Conservation (phyloP, 1,284 basidiomycete species). For the Porphyrellus sp. region DNA sequence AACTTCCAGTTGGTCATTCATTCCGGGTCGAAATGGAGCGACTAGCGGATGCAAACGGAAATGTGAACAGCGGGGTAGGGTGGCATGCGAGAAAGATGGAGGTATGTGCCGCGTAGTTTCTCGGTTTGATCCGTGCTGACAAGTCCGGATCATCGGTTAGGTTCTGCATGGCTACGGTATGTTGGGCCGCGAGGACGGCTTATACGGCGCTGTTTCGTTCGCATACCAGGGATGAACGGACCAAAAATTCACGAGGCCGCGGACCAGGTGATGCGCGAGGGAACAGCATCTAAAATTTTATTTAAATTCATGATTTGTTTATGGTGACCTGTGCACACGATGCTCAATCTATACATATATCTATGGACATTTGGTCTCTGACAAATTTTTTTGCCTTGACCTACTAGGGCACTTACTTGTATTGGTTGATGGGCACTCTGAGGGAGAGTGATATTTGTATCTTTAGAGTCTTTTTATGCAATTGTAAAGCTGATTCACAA, state of each 20-base stretch:
- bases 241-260: not conserved
- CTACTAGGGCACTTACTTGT: not conserved
- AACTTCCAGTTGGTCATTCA: slow-evolving; percentile 61
- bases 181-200: slow-evolving; percentile 86
- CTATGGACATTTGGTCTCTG: not conserved
- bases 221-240: slow-evolving; percentile 76
- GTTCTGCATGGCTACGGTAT: slow-evolving; percentile 85
- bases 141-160: slow-evolving; percentile 35
- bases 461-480: not conserved
- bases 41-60: slow-evolving; percentile 81
- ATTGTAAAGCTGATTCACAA: too few species aligned
- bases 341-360: not conserved
- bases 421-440: not conserved
- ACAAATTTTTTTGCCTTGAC: not conserved
- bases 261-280: not conserved
- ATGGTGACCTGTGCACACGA: not conserved
- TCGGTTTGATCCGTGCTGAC: slow-evolving; percentile 7
- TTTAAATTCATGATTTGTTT: not conserved
- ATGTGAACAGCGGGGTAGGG: slow-evolving; percentile 85
- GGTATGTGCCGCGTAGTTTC: slow-evolving; percentile 45
- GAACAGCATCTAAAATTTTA: not conserved
- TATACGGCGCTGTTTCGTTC: slow-evolving; percentile 92
- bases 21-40: slow-evolving; percentile 66
- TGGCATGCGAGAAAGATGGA: slow-evolving; percentile 99
- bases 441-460: slow-evolving; percentile 1